A percentile compares a stretch with the other conserved stretches of the same genome.
Conservation (phyloP, 208 protist genomes). For the Trypanosoma vivax region DNA sequence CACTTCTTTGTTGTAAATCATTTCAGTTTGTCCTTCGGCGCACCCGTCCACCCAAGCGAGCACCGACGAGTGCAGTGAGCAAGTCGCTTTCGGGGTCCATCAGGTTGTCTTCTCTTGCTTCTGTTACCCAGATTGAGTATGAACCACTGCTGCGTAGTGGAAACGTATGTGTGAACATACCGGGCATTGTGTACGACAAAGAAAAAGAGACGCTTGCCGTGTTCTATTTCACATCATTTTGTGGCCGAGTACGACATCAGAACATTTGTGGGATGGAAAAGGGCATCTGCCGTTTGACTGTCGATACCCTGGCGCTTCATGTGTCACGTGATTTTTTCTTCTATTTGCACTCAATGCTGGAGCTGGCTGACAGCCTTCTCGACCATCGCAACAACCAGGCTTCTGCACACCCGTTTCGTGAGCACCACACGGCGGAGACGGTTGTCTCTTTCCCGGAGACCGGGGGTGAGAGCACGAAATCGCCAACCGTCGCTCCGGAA, state of each 20-base stretch:
- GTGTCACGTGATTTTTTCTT: constrained; percentile 66
- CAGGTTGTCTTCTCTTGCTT: constrained; percentile 38
- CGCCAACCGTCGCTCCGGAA: not conserved
- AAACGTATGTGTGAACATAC: constrained; percentile 47
- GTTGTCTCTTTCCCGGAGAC: too few relatives aligned
- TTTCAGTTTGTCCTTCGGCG: constrained; percentile 48
- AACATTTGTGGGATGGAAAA: constrained; percentile 43
- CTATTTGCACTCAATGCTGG: constrained; percentile 35
- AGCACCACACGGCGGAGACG: too few relatives aligned
- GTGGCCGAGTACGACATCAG: constrained; percentile 43
- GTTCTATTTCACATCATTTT: constrained; percentile 37
- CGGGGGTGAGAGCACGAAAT: not conserved
- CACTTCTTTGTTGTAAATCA: constrained; percentile 33
- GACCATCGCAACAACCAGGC: not conserved
- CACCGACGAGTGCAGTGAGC: constrained; percentile 24
- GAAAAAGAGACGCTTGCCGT: constrained; percentile 58
- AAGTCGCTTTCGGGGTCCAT: constrained; percentile 44
- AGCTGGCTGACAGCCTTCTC: constrained; percentile 16
- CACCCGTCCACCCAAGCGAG: constrained; percentile 44
- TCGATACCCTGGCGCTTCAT: constrained; percentile 40
- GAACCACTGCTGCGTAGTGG: constrained; percentile 65
- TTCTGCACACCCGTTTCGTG: not conserved
- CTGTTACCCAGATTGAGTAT: constrained; percentile 74
- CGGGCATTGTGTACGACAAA: constrained; percentile 44
- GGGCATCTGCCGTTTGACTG: constrained; percentile 47